Conservation (phyloP, 73 alveolate genomes). For the Blepharisma japonicum region DNA sequence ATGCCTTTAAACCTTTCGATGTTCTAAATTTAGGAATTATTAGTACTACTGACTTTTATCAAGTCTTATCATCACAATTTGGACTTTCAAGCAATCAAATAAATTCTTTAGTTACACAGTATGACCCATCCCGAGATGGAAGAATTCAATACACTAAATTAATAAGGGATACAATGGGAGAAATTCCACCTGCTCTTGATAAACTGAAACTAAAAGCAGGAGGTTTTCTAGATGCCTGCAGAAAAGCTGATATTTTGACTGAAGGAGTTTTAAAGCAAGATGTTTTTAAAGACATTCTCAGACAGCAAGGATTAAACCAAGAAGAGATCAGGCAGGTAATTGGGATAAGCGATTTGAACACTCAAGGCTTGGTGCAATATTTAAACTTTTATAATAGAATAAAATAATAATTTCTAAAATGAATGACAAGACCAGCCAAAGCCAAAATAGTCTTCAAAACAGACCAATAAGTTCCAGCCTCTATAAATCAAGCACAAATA, state of each 20-base stretch:
- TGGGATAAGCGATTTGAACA: background rate
- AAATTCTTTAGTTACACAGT: background rate
- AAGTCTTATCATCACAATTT: background rate
- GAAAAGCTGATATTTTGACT: slow-evolving; percentile 58
- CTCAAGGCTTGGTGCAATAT: no score
- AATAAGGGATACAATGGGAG: background rate
- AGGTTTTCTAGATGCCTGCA: slow-evolving; percentile 54
- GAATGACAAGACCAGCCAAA: no score
- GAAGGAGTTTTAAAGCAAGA: slow-evolving; percentile 51
- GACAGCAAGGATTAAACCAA: slow-evolving; percentile 13
- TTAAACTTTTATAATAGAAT: no score
- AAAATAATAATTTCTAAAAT: no score
- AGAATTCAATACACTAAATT: background rate
- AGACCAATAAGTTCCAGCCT: no score
- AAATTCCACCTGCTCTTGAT: background rate
- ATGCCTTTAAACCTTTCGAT: background rate
- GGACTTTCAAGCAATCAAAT: background rate
- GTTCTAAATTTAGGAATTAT: background rate
- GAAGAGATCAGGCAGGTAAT: slow-evolving; percentile 23
- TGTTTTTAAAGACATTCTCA: slow-evolving; percentile 40
- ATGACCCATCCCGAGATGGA: background rate
- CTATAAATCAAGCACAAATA: no score
- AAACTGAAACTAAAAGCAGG: background rate
- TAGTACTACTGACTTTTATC: background rate
- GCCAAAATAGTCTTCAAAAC: no score